Evolutionary conservation across 352 stramenopile genomes (phyloP), one percentile per base, ranked within the genome.

Genomic region (Pythium sp.): DNA sequence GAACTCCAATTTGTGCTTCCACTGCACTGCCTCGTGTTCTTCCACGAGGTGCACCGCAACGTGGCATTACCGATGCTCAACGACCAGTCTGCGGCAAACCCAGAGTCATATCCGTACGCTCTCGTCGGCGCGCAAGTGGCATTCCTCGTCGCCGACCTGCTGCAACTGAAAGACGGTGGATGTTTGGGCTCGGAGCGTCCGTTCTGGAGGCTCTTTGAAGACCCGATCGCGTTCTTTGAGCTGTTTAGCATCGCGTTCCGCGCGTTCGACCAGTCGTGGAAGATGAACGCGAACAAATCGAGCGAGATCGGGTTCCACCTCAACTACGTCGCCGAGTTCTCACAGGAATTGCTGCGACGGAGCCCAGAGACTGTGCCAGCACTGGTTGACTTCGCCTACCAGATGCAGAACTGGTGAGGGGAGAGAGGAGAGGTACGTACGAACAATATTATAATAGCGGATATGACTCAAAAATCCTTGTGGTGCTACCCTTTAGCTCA

Each of bases 151-250:
- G 73, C 83, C 0, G 84, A 95, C 30, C 65, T 93, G 64, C 69
- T 95, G 49, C 84, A 95, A 66, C 73, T 95, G 9, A 80, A 78
- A 60, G 85, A 92, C 47, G 87, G 87, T 8, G 80, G 76, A 5
- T 95, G 86, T 61, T 67, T 95, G 20, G 87, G 86, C 9, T 78
- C 77, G 0, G 87, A 93, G 69, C 82, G 86, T 8, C 84, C 86
- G 28, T 95, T 94, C 67, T 95, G 87, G 87, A 84, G 82, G 8
- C 73, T 94, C 1, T 95, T 95, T 72, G 87, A 95, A 60, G 87
- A 95, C 72, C 84, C 87, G 0, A 87, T 94, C 41, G 86, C 81
- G 3, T 92, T 94, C 66, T 93, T 83, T 57, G 87, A 95, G 68
- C 76, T 95, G 11, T 95, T 88, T 55, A 87, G 81, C 47, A 72